Conservation (phyloP, 2,329 filamentous ascomycete genomes). For the Lecanicillium sp. region DNA sequence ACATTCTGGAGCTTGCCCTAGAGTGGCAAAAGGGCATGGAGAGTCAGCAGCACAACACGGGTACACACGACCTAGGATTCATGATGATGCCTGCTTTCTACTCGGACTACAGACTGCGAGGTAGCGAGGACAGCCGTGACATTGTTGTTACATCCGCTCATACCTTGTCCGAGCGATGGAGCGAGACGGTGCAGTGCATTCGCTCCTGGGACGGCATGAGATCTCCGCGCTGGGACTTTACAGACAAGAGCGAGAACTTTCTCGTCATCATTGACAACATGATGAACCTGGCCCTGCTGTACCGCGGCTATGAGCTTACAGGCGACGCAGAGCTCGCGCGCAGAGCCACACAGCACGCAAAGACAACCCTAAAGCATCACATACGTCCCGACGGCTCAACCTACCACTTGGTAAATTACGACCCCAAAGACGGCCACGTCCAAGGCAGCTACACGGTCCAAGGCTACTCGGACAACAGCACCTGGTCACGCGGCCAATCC, state of each 20-base stretch:
- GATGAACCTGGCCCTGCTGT: constrained; percentile 13
- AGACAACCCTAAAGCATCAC: constrained; percentile 6
- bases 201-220: constrained; percentile 10
- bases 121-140: constrained; percentile 1
- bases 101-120: constrained; percentile 5
- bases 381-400: constrained; percentile 9
- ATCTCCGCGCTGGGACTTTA: constrained; percentile 5
- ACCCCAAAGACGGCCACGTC: constrained; percentile 8
- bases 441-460: constrained; percentile 10
- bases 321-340: constrained; percentile 6
- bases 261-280: constrained; percentile 12
- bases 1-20: constrained; percentile 8
- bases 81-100: constrained; percentile 10
- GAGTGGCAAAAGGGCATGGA: constrained; percentile 10
- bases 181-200: constrained; percentile 8
- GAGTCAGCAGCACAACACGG: constrained; percentile 7
- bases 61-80: constrained; percentile 11
- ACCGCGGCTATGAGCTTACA: constrained; percentile 8
- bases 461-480: constrained; percentile 8
- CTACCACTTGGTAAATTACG: constrained; percentile 10
- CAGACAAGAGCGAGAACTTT: constrained; percentile 6
- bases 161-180: constrained; percentile 10
- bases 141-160: constrained; percentile 9
- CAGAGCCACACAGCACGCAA: constrained; percentile 8
- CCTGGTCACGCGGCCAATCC: constrained; percentile 10